These are phyloP conservation scores for Thecaphora thlaspeos DNA, from an alignment of 1,284 basidiomycete genomes.

Conservation along the genomic window DNA sequence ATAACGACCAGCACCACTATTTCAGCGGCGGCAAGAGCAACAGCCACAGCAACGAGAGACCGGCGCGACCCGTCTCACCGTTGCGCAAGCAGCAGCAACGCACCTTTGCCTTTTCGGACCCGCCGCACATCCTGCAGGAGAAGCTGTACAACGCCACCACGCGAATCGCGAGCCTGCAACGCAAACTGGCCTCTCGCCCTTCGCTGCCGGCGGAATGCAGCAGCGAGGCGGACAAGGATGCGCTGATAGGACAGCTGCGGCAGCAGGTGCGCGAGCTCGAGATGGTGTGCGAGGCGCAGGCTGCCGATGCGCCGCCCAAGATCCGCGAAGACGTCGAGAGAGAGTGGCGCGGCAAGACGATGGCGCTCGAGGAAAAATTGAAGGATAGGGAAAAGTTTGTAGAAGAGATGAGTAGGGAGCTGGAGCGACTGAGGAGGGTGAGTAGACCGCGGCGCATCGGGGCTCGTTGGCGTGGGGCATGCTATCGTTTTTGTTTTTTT, in stretches of 20 bases:
- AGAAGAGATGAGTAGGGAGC: constrained; percentile 29
- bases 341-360: constrained; percentile 21
- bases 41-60: too few relatives aligned
- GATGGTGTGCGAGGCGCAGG: constrained; percentile 47
- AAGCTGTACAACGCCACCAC: constrained; percentile 45
- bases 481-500: too few relatives aligned
- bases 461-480: too few relatives aligned
- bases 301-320: constrained; percentile 36
- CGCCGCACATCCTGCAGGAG: constrained; percentile 43
- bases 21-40: background rate
- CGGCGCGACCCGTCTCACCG: constrained; percentile 39
- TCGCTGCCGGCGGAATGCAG: constrained; percentile 13
- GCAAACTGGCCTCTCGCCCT: constrained; percentile 32
- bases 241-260: constrained; percentile 26
- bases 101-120: constrained; percentile 35
- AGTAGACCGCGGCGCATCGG: too few relatives aligned
- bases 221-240: constrained; percentile 14
- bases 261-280: constrained; percentile 46
- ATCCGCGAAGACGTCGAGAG: constrained; percentile 50
- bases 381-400: constrained; percentile 39
- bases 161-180: constrained; percentile 27
- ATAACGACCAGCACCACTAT: background rate
- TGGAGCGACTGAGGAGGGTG: constrained; percentile 17
- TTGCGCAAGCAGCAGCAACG: constrained; percentile 1
- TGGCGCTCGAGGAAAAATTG: constrained; percentile 13